Evolutionary conservation across 2,329 filamentous ascomycete species (phyloP).

Genomic region (Furcasterigmium sp.): DNA sequence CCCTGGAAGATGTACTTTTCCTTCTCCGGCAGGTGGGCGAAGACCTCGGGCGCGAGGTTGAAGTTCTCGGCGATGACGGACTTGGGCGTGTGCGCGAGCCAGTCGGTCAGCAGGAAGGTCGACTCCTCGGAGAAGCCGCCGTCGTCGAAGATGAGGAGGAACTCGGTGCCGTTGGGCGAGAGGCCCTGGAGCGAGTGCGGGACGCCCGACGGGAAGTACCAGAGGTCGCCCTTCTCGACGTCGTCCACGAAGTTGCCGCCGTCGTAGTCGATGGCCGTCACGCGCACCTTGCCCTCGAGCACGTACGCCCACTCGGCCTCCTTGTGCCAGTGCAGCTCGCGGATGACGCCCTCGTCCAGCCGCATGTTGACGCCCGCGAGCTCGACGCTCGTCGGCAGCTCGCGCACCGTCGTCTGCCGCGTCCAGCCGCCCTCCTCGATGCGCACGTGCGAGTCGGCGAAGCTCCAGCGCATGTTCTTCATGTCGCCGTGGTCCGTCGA

Average conservation of each 20-base stretch:
- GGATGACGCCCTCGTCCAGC: slow-evolving; percentile 65
- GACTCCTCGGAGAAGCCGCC: slow-evolving; percentile 53
- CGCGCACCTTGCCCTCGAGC: slow-evolving; percentile 63
- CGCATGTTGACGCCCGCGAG: slow-evolving; percentile 77
- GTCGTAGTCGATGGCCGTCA: slow-evolving; percentile 70
- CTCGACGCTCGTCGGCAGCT: slow-evolving; percentile 61
- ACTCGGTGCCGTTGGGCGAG: slow-evolving; percentile 21
- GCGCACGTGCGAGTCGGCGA: slow-evolving; percentile 57
- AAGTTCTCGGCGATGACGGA: slow-evolving; percentile 72
- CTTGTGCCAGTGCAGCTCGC: slow-evolving; percentile 78
- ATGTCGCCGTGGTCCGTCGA: slow-evolving; percentile 68
- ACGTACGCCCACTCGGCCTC: slow-evolving; percentile 77
- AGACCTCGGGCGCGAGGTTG: slow-evolving; percentile 64
- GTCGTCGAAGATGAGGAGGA: slow-evolving; percentile 41
- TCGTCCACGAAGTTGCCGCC: slow-evolving; percentile 76
- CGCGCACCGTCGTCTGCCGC: slow-evolving; percentile 63
- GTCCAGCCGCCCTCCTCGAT: slow-evolving; percentile 74
- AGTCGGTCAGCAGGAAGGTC: slow-evolving; percentile 70
- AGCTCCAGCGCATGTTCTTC: slow-evolving; percentile 69
- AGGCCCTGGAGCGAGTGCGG: slow-evolving; percentile 62
- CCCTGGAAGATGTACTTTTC: slow-evolving; percentile 79
- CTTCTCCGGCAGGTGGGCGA: slow-evolving; percentile 58
- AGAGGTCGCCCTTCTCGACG: slow-evolving; percentile 69
- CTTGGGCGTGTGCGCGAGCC: slow-evolving; percentile 68
- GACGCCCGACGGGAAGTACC: slow-evolving; percentile 76